Evolutionary conservation across 345 rosid species (phyloP).

Genomic region (Salix dunnii): DNA sequence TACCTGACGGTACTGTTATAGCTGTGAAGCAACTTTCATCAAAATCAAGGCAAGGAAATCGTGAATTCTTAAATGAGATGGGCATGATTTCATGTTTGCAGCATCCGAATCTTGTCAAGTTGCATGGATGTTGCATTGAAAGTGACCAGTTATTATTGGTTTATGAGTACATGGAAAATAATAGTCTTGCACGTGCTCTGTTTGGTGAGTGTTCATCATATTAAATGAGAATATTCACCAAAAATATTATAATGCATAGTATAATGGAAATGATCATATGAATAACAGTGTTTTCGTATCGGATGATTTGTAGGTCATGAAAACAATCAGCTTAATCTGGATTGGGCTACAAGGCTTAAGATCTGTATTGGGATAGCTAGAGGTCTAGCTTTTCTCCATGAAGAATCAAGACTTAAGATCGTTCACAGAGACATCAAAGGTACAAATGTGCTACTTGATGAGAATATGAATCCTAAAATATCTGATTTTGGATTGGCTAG

Average conservation of each 20-base stretch:
- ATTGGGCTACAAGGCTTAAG: conserved; percentile 29
- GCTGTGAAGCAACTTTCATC: conserved; percentile 56
- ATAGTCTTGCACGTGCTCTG: conserved; percentile 49
- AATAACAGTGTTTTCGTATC: background rate
- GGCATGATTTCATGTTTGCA: conserved; percentile 58
- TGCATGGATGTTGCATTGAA: conserved; percentile 56
- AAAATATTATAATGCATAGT: background rate
- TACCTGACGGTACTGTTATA: conserved; percentile 49
- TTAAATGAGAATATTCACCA: background rate
- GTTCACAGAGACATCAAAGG: conserved; percentile 38
- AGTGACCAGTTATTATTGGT: conserved; percentile 50
- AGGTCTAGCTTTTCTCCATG: conserved; percentile 37
- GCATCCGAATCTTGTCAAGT: conserved; percentile 55
- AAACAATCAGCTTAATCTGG: conserved; percentile 16
- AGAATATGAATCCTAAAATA: conserved; percentile 32
- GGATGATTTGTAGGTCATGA: conserved; percentile 12
- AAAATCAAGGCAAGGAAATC: conserved; percentile 56
- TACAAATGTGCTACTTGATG: conserved; percentile 30
- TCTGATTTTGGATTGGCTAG: conserved; percentile 37
- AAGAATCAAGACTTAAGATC: conserved; percentile 33
- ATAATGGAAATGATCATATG: background rate
- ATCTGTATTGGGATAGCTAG: conserved; percentile 34
- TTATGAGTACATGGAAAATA: conserved; percentile 58
- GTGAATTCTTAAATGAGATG: conserved; percentile 56
- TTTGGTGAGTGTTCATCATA: conserved; percentile 28